Evolutionary conservation across 345 rosid genomes (phyloP), one percentile per base, ranked within the genome.

Genomic region (Melaleuca quinquenervia): DNA sequence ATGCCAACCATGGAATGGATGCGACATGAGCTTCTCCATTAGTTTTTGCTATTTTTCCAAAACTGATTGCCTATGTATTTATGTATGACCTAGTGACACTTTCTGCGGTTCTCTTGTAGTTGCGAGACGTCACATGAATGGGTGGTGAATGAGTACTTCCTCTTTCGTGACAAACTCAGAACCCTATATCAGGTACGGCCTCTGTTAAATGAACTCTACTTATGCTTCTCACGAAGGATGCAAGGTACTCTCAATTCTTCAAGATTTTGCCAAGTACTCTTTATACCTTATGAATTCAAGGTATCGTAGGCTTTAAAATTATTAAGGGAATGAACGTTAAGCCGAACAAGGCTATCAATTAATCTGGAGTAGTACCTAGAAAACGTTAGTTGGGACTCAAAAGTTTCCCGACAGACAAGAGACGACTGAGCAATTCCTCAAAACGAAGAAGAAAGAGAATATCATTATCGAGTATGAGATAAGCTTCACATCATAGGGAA

Each of bases 131-230:
- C 51, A 13, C 84, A 85, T 55, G 82, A 84, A 12, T 78, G 50
- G 50, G 53, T 89, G 10, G 87, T 55, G 49, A 64, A 62, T 9
- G 91, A 89, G 32, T 90, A 89, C 52, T 82, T 56, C 50, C 54
- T 26, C 70, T 44, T 91, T 50, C 85, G 87, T 15, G 85, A 70
- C 44, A 84, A 75, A 41, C 83, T 90, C 49, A 83, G 48, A 22
- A 60, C 55, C 45, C 88, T 91, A 32, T 6, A 26, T 14, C 82
- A 84, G 88, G 91, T 90, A 85, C 80, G 2, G 80, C 48, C 26
- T 70, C 80, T 70, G 3, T 36, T 70, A 36, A 70, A 70, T 70
- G 48, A 70, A 36, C 6, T 70, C 13, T 18, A 7, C 80, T 70
- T 70, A 70, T 52, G 60, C 45, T 82, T 36, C 50, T 82, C 9